Evolutionary conservation across 2,329 filamentous ascomycete species (phyloP).

Genomic region (Elsinoe necatrix): DNA sequence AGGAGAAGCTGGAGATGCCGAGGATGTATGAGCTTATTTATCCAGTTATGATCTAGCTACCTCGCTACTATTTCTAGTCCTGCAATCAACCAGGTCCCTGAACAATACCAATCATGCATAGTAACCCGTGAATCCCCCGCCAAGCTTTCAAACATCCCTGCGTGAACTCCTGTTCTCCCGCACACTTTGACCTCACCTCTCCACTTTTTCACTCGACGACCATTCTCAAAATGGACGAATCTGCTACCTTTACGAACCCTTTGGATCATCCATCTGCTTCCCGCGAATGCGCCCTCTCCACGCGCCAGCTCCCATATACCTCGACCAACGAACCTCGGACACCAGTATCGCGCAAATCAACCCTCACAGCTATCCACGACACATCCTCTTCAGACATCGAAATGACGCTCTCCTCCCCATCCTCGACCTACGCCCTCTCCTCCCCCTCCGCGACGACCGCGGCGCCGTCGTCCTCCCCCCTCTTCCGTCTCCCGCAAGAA

Average conservation of each 20-base stretch:
- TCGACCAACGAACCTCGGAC: conserved; percentile 15
- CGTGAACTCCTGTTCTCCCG: conserved; percentile 7
- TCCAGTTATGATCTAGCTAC: not conserved
- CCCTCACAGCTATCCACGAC: conserved; percentile 19
- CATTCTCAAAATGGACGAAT: not conserved
- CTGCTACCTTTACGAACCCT: not conserved
- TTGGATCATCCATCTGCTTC: conserved; percentile 1
- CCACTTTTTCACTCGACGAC: not conserved
- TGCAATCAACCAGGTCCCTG: not conserved
- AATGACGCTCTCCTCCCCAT: conserved; percentile 7
- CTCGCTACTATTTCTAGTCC: not conserved
- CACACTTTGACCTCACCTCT: conserved; percentile 3
- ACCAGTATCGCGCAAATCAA: conserved; percentile 21
- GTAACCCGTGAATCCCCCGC: not conserved
- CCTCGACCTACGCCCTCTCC: conserved; percentile 1
- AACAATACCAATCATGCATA: not conserved
- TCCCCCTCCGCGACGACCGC: not conserved
- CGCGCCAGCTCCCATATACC: conserved; percentile 28
- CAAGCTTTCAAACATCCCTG: conserved; percentile 8
- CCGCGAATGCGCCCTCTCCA: conserved; percentile 29
- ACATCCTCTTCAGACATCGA: conserved; percentile 14
- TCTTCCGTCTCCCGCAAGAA: conserved; percentile 31
- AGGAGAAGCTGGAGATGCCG: conserved; percentile 66
- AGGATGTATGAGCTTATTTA: conserved; percentile 18
- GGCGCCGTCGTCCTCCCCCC: conserved; percentile 23